Base-by-base conservation (phyloP, 768 basidiomycete genomes). In the Russula earlei region DNA sequence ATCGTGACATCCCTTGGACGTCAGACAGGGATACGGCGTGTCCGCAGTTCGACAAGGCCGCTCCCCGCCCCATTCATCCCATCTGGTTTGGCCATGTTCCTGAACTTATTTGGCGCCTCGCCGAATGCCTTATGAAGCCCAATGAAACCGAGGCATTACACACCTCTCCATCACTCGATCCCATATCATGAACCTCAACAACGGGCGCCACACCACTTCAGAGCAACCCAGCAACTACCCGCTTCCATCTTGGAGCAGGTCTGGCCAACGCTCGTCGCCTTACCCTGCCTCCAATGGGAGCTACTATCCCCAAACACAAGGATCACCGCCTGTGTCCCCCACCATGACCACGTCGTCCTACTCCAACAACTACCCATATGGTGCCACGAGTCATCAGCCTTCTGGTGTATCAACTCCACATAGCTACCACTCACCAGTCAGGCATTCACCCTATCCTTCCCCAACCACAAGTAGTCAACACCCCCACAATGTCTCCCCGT, bases 101-200 rank as follows among this genome's bases (percentile, higher is more conserved):
- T 62, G 59, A 20, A 46, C 54, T 43, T 47, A 41, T 33, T 61
- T 53, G 51, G 51, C 59, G 59, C 59, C 61, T 59, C 58, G 36
- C 58, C 52, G 46, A 56, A 60, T 47, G 43, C 59, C 48, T 60
- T 62, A 62, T 62, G 59, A 62, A 62, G 59, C 47, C 49, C 46
- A 40, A 38, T 33, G 53, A 49, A 60, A 37, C 40, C 29, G 29
- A 41, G 41, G 33, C 40, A 3, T 29, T 49, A 38, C 50, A 50
- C 54, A n/a, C 20, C 49, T 48, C 47, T 20, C 49, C 29, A 36
- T 40, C 37, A 27, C 33, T 15, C 50, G 29, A 51, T 55, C 62
- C 34, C 50, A 25, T 37, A 50, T 45, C 54, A 61, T 61, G 60
- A 62, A 49, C 52, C 47, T 55, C 60, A 50, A 56, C 52, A 54